A percentile compares a stretch with the other conserved stretches of the same genome.
phyloP scores from a whole-genome alignment of 2,329 filamentous ascomycete genomes.

The Hypoxylon sp. region DNA sequence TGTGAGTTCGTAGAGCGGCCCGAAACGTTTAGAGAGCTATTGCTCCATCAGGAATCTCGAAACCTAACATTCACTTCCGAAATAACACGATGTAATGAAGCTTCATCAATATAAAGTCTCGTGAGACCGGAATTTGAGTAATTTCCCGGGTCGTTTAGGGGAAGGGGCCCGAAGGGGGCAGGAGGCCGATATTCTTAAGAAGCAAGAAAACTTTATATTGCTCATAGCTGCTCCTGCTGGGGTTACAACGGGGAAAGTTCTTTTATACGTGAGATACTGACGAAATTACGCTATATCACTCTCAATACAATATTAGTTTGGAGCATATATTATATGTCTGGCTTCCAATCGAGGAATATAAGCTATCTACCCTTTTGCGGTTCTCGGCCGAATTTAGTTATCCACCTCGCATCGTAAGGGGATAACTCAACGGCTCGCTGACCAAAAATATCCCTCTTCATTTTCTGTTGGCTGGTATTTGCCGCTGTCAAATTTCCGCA shows the following conservation, averaged over 20 bases:
- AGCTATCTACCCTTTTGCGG: background rate
- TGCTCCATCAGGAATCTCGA: too few relatives aligned
- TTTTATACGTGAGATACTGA: slow-evolving; percentile 7
- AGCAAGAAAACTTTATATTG: too few relatives aligned
- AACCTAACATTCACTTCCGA: too few relatives aligned
- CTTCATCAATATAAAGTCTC: background rate
- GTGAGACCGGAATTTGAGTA: too few relatives aligned
- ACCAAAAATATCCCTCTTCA: slow-evolving; percentile 47
- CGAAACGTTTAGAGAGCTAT: too few relatives aligned
- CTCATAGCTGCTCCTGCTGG: too few relatives aligned
- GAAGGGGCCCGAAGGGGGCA: background rate
- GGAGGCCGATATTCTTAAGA: too few relatives aligned
- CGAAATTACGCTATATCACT: background rate
- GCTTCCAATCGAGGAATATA: background rate
- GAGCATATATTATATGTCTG: background rate
- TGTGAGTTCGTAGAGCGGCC: too few relatives aligned
- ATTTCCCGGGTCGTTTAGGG: too few relatives aligned
- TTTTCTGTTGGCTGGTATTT: slow-evolving; percentile 52
- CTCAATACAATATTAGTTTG: background rate
- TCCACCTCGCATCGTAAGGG: slow-evolving; percentile 62
- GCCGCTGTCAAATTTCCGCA: slow-evolving; percentile 66
- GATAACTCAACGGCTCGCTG: slow-evolving; percentile 64
- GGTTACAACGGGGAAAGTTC: background rate
- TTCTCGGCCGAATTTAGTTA: slow-evolving; percentile 62
- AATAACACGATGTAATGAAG: too few relatives aligned